These are phyloP conservation scores for Emmonsiellopsis sp. DNA, from an alignment of 2,329 filamentous ascomycete species.

Conservation along the genomic window DNA sequence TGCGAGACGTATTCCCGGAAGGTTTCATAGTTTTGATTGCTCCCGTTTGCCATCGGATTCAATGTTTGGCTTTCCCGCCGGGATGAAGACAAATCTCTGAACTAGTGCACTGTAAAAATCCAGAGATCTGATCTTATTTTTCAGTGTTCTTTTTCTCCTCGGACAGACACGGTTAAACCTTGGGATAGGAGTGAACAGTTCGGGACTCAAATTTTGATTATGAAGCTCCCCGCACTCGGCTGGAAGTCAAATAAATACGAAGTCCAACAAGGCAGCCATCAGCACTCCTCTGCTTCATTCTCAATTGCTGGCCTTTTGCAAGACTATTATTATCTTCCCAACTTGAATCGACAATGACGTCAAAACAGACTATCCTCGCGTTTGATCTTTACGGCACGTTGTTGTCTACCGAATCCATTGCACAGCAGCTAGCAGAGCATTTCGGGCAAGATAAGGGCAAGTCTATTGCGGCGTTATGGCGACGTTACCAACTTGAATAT, in stretches of 20 bases:
- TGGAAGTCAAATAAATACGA: not conserved
- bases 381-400: constrained; percentile 72
- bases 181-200: no score
- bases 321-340: not conserved
- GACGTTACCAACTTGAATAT: constrained; percentile 66
- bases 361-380: constrained; percentile 46
- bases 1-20: constrained; percentile 69
- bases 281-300: not conserved
- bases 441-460: constrained; percentile 51
- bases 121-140: no score
- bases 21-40: constrained; percentile 50
- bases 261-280: not conserved
- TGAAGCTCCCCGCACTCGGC: no score
- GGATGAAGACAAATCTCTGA: no score
- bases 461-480: constrained; percentile 52
- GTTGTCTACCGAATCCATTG: constrained; percentile 62
- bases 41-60: not conserved
- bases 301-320: not conserved
- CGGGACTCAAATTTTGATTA: no score
- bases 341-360: constrained; percentile 8
- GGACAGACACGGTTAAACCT: no score
- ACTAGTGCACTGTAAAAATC: no score
- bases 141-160: no score
- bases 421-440: constrained; percentile 46
- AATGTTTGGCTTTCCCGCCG: not conserved